phyloP scores from a whole-genome alignment of 176 grass and related monocot species.

The Areca catechu region DNA sequence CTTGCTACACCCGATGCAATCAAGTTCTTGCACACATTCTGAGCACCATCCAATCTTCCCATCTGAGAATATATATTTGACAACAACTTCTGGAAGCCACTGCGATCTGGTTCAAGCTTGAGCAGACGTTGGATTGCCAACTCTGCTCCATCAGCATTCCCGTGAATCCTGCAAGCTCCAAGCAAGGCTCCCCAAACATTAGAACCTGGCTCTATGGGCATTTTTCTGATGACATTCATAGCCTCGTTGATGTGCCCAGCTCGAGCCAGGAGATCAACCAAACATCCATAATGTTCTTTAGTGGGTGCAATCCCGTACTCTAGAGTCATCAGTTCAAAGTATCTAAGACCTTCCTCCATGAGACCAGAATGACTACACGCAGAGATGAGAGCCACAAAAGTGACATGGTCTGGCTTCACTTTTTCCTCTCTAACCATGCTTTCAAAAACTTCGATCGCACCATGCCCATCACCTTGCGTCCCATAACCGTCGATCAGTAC shows the following conservation, averaged over 20 bases:
- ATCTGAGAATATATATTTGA: slow-evolving; percentile 23
- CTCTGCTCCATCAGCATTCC: slow-evolving; percentile 16
- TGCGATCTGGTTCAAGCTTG: not conserved
- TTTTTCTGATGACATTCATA: slow-evolving; percentile 10
- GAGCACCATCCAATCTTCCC: slow-evolving; percentile 19
- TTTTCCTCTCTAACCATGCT: slow-evolving; percentile 20
- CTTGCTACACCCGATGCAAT: not conserved
- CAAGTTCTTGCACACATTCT: slow-evolving; percentile 6
- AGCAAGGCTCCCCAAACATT: slow-evolving; percentile 21
- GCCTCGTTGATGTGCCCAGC: slow-evolving; percentile 24
- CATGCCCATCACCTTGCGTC: slow-evolving; percentile 19
- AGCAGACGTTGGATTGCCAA: slow-evolving; percentile 6
- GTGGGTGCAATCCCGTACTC: slow-evolving; percentile 18
- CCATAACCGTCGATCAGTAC: slow-evolving; percentile 26
- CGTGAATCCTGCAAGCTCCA: slow-evolving; percentile 10
- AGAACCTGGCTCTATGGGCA: slow-evolving; percentile 5
- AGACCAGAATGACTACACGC: slow-evolving; percentile 37
- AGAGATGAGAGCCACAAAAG: slow-evolving; percentile 28
- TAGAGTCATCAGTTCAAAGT: slow-evolving; percentile 21
- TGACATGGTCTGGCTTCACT: slow-evolving; percentile 16
- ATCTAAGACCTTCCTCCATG: slow-evolving; percentile 19
- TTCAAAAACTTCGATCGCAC: slow-evolving; percentile 20
- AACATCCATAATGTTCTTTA: slow-evolving; percentile 30
- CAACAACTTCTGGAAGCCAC: slow-evolving; percentile 18
- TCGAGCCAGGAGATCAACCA: slow-evolving; percentile 28